Evolutionary conservation across 2,329 filamentous ascomycete genomes (phyloP).

Genomic region (Teratosphaeria gauchensis): DNA sequence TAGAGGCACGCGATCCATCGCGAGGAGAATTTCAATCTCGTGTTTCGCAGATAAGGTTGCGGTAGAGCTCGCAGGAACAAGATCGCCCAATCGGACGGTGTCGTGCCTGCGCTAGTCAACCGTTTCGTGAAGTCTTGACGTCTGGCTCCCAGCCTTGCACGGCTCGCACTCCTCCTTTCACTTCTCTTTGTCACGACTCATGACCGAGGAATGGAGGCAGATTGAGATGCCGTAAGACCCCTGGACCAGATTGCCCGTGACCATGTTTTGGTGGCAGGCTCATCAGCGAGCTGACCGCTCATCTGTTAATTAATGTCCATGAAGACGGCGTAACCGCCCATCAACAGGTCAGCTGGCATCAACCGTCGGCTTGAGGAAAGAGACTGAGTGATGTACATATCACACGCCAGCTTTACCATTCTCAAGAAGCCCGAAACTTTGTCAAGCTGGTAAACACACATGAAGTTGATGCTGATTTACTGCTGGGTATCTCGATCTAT

Average conservation of each 20-base stretch:
- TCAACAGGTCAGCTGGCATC: too few relatives aligned
- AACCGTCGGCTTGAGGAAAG: too few relatives aligned
- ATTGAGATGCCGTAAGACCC: too few relatives aligned
- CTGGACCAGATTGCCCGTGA: too few relatives aligned
- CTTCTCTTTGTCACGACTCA: not conserved
- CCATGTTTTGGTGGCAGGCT: too few relatives aligned
- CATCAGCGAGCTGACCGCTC: too few relatives aligned
- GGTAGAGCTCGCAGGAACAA: not conserved
- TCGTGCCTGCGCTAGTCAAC: not conserved
- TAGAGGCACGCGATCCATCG: not conserved
- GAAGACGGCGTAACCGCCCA: too few relatives aligned
- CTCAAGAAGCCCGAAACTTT: not conserved
- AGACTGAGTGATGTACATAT: too few relatives aligned
- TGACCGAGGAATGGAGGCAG: too few relatives aligned
- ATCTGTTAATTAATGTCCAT: too few relatives aligned
- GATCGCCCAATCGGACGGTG: not conserved
- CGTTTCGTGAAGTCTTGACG: not conserved
- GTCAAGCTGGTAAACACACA: not conserved
- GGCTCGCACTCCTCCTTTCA: not conserved
- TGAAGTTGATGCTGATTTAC: not conserved
- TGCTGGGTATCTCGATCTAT: not conserved
- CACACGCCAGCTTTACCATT: too few relatives aligned
- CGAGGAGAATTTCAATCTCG: not conserved
- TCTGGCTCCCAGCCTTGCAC: not conserved
- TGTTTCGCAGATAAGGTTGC: not conserved